These are phyloP conservation scores for Lenzites betulinus DNA, from an alignment of 768 basidiomycete genomes.

Conservation along the genomic window DNA sequence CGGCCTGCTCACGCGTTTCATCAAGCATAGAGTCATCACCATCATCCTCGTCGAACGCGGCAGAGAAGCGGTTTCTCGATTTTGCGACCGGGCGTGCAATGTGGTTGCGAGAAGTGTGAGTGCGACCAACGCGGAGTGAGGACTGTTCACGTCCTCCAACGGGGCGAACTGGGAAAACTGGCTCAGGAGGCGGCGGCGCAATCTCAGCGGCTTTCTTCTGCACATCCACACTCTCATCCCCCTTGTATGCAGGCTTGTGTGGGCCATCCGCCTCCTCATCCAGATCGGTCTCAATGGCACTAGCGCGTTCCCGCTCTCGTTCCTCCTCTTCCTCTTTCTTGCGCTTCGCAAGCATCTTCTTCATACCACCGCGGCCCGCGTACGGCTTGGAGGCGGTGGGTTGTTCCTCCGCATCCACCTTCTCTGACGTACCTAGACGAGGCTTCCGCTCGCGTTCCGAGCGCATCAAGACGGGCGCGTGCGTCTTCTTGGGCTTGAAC, in stretches of 20 bases:
- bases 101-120: constrained; percentile 57
- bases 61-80: constrained; percentile 63
- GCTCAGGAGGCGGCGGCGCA: constrained; percentile 25
- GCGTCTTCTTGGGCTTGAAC: constrained; percentile 55
- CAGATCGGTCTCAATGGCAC: constrained; percentile 34
- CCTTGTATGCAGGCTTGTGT: constrained; percentile 26
- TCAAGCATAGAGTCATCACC: constrained; percentile 36
- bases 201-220: constrained; percentile 22
- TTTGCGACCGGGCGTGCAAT: constrained; percentile 50
- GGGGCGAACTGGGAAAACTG: constrained; percentile 22
- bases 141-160: constrained; percentile 40
- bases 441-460: constrained; percentile 53
- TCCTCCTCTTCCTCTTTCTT: constrained; percentile 58
- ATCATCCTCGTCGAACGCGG: constrained; percentile 55
- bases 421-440: constrained; percentile 45
- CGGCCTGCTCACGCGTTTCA: constrained; percentile 40
- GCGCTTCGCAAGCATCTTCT: constrained; percentile 68
- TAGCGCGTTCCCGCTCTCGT: constrained; percentile 35
- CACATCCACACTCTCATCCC: constrained; percentile 27
- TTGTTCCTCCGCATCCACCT: constrained; percentile 35
- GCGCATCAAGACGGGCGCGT: constrained; percentile 57
- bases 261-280: constrained; percentile 35
- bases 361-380: constrained; percentile 77
- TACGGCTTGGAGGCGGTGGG: constrained; percentile 72
- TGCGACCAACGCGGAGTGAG: constrained; percentile 67